phyloP scores from a whole-genome alignment of 2,329 filamentous ascomycete species.

The Polytolypa hystricis region DNA sequence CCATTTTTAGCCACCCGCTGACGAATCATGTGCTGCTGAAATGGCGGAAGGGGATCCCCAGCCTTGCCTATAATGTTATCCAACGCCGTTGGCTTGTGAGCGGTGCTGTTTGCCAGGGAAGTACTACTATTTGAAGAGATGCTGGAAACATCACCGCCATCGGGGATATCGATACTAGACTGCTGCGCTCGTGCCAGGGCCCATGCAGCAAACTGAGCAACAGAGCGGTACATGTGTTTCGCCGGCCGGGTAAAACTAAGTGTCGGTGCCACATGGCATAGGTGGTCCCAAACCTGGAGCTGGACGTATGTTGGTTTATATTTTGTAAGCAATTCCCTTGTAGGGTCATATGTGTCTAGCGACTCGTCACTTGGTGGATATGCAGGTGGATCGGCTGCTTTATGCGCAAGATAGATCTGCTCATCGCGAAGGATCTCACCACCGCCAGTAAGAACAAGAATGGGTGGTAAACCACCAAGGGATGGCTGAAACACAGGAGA shows the following conservation, averaged over 20 bases:
- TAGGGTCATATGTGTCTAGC: conserved; percentile 52
- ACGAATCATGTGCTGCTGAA: conserved; percentile 81
- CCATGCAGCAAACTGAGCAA: conserved; percentile 92
- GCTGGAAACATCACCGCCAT: conserved; percentile 65
- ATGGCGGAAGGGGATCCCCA: conserved; percentile 69
- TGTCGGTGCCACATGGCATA: conserved; percentile 86
- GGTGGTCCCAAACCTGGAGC: conserved; percentile 88
- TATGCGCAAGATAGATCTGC: conserved; percentile 90
- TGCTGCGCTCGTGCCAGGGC: conserved; percentile 73
- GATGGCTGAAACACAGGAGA: conserved; percentile 82
- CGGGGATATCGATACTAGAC: conserved; percentile 65
- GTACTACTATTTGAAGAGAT: conserved; percentile 49
- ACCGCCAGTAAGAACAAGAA: conserved; percentile 77
- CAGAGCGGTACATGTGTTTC: conserved; percentile 87
- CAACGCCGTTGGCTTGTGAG: conserved; percentile 5
- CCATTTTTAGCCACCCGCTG: conserved; percentile 76
- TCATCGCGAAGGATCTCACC: conserved; percentile 86
- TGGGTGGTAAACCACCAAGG: conserved; percentile 76
- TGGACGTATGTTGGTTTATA: conserved; percentile 84
- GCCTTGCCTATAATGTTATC: conserved; percentile 61
- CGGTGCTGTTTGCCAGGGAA: background rate
- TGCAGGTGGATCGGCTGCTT: conserved; percentile 69
- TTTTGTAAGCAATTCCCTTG: conserved; percentile 42
- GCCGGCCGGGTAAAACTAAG: conserved; percentile 94
- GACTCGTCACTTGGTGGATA: conserved; percentile 60